These are phyloP conservation scores for Sicyos edulis DNA, from an alignment of 306 rosid genomes.

Conservation along the genomic window DNA sequence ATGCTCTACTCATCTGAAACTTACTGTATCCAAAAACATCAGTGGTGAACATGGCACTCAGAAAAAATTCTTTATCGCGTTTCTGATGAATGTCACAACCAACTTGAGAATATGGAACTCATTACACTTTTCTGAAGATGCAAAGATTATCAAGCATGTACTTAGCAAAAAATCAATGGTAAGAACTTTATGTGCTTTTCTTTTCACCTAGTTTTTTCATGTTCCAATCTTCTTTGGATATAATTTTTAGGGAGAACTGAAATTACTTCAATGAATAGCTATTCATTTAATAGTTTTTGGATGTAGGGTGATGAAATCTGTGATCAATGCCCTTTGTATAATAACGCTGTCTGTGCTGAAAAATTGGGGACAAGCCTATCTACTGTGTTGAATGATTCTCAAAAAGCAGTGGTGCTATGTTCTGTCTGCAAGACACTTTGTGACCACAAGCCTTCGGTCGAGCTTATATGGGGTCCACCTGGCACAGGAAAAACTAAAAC, in stretches of 20 bases:
- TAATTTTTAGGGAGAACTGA: conserved; percentile 5
- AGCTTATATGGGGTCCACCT: conserved; percentile 89
- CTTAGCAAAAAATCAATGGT: conserved; percentile 32
- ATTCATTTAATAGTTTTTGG: conserved; percentile 9
- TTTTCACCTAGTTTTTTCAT: neutral
- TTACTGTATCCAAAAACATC: conserved; percentile 35
- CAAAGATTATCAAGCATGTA: conserved; percentile 27
- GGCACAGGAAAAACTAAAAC: conserved; percentile 86
- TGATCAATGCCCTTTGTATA: conserved; percentile 23
- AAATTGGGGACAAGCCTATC: conserved; percentile 22
- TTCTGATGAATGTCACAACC: conserved; percentile 40
- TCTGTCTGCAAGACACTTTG: conserved; percentile 42
- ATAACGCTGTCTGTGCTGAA: conserved; percentile 20
- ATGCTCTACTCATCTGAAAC: conserved; percentile 28
- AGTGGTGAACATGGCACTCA: conserved; percentile 19
- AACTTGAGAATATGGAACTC: conserved; percentile 53
- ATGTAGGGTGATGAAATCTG: conserved; percentile 36
- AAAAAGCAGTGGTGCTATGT: conserved; percentile 39
- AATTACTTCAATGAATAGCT: neutral
- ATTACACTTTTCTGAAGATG: conserved; percentile 35
- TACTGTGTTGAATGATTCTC: conserved; percentile 45
- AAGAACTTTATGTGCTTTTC: conserved; percentile 18
- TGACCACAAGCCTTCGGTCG: conserved; percentile 33
- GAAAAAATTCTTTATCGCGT: conserved; percentile 32
- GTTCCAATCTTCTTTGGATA: neutral